A percentile compares a stretch with the other conserved stretches of the same genome.
Evolutionary conservation across 164 flowering plant species (phyloP).

Genomic region (Litsea cubeba): DNA sequence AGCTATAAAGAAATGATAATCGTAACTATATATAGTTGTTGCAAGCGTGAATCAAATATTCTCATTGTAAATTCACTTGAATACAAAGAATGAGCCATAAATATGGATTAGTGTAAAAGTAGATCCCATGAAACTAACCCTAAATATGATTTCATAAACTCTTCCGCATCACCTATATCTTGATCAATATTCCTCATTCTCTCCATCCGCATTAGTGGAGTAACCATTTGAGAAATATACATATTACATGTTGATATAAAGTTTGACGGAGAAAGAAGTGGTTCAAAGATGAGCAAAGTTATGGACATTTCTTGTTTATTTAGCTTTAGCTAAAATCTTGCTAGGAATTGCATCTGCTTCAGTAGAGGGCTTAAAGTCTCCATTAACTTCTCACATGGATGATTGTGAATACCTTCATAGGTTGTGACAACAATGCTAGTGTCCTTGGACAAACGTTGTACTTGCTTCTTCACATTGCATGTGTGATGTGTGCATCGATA

Average conservation of each 20-base stretch:
- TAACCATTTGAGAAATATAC: background rate
- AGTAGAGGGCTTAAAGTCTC: slow-evolving; percentile 75
- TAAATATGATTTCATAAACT: background rate
- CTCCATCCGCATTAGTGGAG: background rate
- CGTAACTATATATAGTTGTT: too few species aligned
- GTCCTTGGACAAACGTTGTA: slow-evolving; percentile 76
- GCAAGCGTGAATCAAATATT: too few species aligned
- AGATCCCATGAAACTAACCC: background rate
- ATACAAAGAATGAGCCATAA: too few species aligned
- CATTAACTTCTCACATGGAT: slow-evolving; percentile 81
- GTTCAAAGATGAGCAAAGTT: background rate
- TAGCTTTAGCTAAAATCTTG: slow-evolving; percentile 36
- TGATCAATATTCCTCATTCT: background rate
- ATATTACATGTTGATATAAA: background rate
- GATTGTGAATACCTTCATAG: slow-evolving; percentile 86
- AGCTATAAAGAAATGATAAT: too few species aligned
- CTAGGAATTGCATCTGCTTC: slow-evolving; percentile 79
- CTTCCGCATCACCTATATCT: background rate
- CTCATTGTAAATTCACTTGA: too few species aligned
- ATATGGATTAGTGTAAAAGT: too few species aligned
- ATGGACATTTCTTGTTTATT: too few species aligned
- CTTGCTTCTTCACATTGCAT: slow-evolving; percentile 93
- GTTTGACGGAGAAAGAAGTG: background rate
- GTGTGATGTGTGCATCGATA: slow-evolving; percentile 88
- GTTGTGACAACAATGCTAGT: slow-evolving; percentile 86